These are phyloP conservation scores for Trichoderma erinaceum DNA, from an alignment of 495 filamentous ascomycete genomes.

Conservation along the genomic window DNA sequence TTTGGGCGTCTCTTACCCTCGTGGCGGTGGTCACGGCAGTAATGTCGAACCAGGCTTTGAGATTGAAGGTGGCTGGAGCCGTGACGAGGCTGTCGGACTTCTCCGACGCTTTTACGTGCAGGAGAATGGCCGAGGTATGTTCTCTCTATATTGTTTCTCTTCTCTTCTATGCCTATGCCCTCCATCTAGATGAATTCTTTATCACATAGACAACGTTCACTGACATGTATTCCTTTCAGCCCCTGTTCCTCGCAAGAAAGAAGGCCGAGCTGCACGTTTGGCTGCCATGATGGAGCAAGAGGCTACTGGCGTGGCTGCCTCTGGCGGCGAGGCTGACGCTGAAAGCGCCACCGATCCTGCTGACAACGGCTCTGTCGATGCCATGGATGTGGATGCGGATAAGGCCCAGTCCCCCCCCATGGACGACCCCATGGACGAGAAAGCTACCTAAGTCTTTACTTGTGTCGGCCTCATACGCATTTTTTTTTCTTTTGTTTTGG, in stretches of 20 bases:
- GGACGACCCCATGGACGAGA: background rate
- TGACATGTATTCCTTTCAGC: conserved; percentile 24
- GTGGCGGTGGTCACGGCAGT: conserved; percentile 33
- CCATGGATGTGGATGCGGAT: background rate
- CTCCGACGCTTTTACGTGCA: conserved; percentile 93
- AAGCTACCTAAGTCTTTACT: background rate
- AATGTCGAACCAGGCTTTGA: conserved; percentile 66
- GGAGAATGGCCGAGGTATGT: conserved; percentile 79
- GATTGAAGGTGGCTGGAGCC: conserved; percentile 74
- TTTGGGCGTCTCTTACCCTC: conserved; percentile 19
- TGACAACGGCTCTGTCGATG: background rate
- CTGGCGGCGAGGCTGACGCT: background rate
- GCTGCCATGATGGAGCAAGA: conserved; percentile 39
- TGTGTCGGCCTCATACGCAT: background rate
- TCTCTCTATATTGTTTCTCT: background rate
- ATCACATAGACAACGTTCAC: background rate
- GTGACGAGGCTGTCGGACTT: conserved; percentile 83
- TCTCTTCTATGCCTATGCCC: too few relatives aligned
- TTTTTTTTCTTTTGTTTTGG: background rate
- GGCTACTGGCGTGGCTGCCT: background rate
- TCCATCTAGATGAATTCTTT: background rate
- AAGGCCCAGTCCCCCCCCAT: background rate
- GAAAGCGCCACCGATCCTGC: background rate
- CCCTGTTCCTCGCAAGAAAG: conserved; percentile 47
- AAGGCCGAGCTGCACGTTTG: conserved; percentile 44